A percentile compares a stretch with the other conserved stretches of the same genome.
phyloP scores from a whole-genome alignment of 1,284 basidiomycete species.

The Sporisorium scitamineum region DNA sequence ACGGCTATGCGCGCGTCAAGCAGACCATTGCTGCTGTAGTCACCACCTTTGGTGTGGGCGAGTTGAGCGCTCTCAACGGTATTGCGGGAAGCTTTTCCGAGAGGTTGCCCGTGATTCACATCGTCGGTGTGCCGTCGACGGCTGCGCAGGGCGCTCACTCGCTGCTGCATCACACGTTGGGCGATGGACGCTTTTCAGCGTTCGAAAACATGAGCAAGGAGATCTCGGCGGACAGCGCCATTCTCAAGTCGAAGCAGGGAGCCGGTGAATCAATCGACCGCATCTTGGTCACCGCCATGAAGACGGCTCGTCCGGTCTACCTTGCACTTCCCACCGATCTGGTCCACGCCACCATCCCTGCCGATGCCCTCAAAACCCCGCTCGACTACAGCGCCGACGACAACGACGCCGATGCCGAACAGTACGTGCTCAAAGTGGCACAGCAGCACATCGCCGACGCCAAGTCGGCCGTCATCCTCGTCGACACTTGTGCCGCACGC shows the following conservation, averaged over 20 bases:
- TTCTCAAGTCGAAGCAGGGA: slow-evolving; percentile 61
- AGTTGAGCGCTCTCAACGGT: slow-evolving; percentile 76
- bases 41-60: slow-evolving; percentile 85
- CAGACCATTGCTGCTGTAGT: slow-evolving; percentile 47
- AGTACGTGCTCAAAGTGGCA: slow-evolving; percentile 76
- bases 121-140: slow-evolving; percentile 87
- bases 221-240: slow-evolving; percentile 79
- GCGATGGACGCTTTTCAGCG: slow-evolving; percentile 74
- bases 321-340: slow-evolving; percentile 88
- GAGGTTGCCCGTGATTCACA: slow-evolving; percentile 89
- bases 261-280: slow-evolving; percentile 80
- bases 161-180: slow-evolving; percentile 70
- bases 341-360: slow-evolving; percentile 78
- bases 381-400: slow-evolving; percentile 30
- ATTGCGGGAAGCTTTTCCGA: slow-evolving; percentile 76
- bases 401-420: slow-evolving; percentile 77
- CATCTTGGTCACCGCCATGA: slow-evolving; percentile 80
- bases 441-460: slow-evolving; percentile 74
- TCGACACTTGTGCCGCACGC: slow-evolving; percentile 87
- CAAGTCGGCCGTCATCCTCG: slow-evolving; percentile 80
- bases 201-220: slow-evolving; percentile 82
- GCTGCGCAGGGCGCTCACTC: slow-evolving; percentile 74
- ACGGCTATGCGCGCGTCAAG: slow-evolving; percentile 84
- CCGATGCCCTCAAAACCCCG: slow-evolving; percentile 76
- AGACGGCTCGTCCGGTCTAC: slow-evolving; percentile 83